phyloP scores from a whole-genome alignment of 257 asterid genomes.

The Ilex asprella region DNA sequence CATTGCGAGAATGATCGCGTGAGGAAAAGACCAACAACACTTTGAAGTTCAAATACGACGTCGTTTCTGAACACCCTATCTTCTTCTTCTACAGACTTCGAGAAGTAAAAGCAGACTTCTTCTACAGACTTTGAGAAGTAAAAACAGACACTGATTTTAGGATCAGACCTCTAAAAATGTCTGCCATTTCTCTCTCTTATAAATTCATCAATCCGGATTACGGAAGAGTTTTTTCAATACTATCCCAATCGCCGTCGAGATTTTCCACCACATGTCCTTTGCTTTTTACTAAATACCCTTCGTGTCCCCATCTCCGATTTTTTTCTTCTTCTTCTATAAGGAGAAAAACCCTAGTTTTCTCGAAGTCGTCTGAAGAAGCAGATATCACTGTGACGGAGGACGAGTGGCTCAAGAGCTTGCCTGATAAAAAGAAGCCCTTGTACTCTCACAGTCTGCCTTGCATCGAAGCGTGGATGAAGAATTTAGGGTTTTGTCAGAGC shows the following conservation, averaged over 20 bases:
- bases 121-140: too few relatives aligned
- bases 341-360: conserved; percentile 21
- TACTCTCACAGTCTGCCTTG: conserved; percentile 95
- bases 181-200: conserved; percentile 23
- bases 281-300: conserved; percentile 22
- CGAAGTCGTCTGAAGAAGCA: conserved; percentile 51
- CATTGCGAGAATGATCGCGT: too few relatives aligned
- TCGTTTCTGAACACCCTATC: too few relatives aligned
- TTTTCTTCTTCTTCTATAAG: conserved; percentile 25
- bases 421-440: conserved; percentile 77
- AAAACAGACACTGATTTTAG: too few relatives aligned
- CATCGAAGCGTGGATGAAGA: conserved; percentile 87
- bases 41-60: too few relatives aligned
- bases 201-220: not conserved
- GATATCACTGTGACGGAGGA: conserved; percentile 46
- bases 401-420: conserved; percentile 82
- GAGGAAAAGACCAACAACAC: too few relatives aligned
- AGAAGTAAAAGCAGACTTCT: too few relatives aligned
- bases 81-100: too few relatives aligned
- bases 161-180: conserved; percentile 17
- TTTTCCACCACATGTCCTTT: conserved; percentile 18
- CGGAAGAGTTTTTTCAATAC: conserved; percentile 12
- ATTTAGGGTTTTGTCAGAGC: conserved; percentile 73
- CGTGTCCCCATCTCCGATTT: conserved; percentile 17
- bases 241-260: conserved; percentile 17